phyloP scores from a whole-genome alignment of 306 rosid species.

The Castanea mollissima region DNA sequence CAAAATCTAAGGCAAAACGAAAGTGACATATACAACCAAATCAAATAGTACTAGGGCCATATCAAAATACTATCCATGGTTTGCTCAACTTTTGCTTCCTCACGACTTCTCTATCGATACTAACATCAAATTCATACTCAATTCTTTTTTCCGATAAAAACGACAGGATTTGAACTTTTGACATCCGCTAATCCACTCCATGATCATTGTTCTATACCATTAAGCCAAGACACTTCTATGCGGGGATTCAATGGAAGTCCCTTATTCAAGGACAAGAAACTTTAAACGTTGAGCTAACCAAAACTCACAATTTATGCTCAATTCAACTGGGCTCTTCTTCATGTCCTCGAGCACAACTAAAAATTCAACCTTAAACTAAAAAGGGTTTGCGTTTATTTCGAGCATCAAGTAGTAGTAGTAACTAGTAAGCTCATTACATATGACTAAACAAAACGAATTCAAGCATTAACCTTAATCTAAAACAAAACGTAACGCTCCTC shows the following conservation, averaged over 20 bases:
- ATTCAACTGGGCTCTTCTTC: not conserved
- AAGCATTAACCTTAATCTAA: not conserved
- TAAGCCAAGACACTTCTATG: no score
- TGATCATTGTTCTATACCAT: no score
- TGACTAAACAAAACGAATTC: not conserved
- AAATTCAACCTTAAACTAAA: not conserved
- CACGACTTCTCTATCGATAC: not conserved
- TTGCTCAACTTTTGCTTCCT: not conserved
- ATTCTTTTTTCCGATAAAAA: not conserved
- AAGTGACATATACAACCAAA: not conserved
- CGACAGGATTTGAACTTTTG: no score
- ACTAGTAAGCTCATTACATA: not conserved
- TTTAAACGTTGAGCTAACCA: no score
- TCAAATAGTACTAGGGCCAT: not conserved
- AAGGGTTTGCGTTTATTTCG: not conserved
- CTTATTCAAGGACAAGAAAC: no score
- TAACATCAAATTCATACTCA: not conserved
- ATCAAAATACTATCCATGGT: not conserved
- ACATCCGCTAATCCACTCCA: no score
- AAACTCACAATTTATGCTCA: not conserved
- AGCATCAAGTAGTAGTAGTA: not conserved
- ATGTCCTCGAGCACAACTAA: not conserved
- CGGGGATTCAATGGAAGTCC: no score
- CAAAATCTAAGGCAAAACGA: not conserved
- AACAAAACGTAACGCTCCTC: not conserved